Conservation (phyloP, 768 basidiomycete genomes). For the Galerina sulciceps region DNA sequence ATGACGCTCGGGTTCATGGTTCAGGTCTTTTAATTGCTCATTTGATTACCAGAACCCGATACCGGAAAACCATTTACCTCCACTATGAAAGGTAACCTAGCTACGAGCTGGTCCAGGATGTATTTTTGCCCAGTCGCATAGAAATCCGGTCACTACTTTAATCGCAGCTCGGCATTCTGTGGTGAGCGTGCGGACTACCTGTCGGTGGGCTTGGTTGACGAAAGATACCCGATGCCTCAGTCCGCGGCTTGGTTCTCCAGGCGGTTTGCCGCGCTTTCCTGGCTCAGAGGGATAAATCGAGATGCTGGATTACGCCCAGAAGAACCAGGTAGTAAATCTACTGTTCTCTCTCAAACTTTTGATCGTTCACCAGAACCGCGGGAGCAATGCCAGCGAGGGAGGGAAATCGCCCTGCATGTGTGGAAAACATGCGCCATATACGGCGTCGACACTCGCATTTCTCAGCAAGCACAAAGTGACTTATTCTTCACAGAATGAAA, state of each 20-base stretch:
- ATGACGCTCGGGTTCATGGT: too few relatives aligned
- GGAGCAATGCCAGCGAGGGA: conserved; percentile 19
- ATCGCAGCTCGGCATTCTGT: not conserved
- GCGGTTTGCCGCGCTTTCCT: not conserved
- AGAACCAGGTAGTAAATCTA: not conserved
- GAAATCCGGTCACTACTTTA: not conserved
- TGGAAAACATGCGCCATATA: conserved; percentile 10
- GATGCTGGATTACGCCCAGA: not conserved
- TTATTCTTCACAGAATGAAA: conserved; percentile 8
- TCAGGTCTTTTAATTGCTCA: too few relatives aligned
- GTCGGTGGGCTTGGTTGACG: not conserved
- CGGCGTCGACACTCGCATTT: conserved; percentile 5
- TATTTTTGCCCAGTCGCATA: too few relatives aligned
- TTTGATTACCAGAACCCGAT: too few relatives aligned
- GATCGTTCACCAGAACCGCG: conserved; percentile 8
- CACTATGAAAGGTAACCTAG: too few relatives aligned
- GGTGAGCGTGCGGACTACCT: too few relatives aligned
- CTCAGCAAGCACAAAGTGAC: not conserved
- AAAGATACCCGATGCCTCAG: not conserved
- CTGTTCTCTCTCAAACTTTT: not conserved
- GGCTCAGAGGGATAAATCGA: not conserved
- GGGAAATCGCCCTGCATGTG: not conserved
- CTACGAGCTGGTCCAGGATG: too few relatives aligned
- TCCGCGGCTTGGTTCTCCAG: not conserved
- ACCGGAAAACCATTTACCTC: too few relatives aligned